Conservation (phyloP, 352 stramenopile species). For the Phytophthora nicotianae region DNA sequence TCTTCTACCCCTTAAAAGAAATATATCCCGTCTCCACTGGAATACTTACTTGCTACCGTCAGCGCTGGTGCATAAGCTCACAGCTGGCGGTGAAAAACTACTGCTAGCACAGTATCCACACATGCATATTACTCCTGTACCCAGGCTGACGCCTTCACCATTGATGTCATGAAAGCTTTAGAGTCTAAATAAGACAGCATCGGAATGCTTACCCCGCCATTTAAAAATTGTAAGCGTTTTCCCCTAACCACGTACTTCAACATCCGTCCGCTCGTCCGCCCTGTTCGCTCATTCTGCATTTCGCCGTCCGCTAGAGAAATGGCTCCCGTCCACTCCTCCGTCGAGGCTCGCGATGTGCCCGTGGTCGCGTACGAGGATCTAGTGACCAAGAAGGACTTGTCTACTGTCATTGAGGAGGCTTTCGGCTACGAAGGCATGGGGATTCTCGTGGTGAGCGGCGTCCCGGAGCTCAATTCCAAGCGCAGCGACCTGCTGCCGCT, state of each 20-base stretch:
- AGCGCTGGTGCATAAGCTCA: too few relatives aligned
- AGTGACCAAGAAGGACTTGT: slow-evolving; percentile 49
- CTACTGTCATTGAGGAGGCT: slow-evolving; percentile 65
- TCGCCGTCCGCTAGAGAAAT: slow-evolving; percentile 13
- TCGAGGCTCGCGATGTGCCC: slow-evolving; percentile 54
- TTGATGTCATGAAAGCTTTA: too few relatives aligned
- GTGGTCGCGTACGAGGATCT: slow-evolving; percentile 70
- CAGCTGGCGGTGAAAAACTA: too few relatives aligned
- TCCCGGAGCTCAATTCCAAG: slow-evolving; percentile 80
- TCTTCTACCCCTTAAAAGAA: too few relatives aligned
- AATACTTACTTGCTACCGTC: background rate
- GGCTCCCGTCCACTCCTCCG: slow-evolving; percentile 15
- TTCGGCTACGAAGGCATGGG: slow-evolving; percentile 92
- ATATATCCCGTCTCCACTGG: too few relatives aligned
- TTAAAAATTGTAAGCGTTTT: background rate
- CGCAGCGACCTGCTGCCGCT: slow-evolving; percentile 82
- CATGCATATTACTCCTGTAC: too few relatives aligned
- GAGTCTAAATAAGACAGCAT: slow-evolving; percentile 3
- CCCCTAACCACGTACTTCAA: slow-evolving; percentile 2
- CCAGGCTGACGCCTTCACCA: too few relatives aligned
- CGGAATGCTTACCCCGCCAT: slow-evolving; percentile 13
- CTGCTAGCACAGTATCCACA: too few relatives aligned
- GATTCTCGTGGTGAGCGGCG: slow-evolving; percentile 88
- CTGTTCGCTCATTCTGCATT: slow-evolving; percentile 22
- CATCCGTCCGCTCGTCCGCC: slow-evolving; percentile 9